Percentiles rank a stretch among this genome's conserved stretches.
Conservation (phyloP, 2,329 filamentous ascomycete genomes). For the Escovopsis weberi region DNA sequence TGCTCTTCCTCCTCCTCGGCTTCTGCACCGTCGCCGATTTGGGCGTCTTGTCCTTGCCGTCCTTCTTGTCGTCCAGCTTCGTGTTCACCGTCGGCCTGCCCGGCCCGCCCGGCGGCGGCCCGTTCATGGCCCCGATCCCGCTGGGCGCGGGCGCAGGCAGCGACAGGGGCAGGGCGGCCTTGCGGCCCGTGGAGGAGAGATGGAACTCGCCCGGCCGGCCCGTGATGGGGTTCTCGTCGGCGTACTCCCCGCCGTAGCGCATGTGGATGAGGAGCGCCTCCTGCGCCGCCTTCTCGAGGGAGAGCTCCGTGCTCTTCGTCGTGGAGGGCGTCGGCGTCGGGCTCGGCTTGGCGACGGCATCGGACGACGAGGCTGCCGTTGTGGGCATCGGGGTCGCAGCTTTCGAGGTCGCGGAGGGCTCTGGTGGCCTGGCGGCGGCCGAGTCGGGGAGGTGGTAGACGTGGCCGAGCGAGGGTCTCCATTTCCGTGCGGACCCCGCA, state of each 20-base stretch:
- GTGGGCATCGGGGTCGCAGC: constrained; percentile 21
- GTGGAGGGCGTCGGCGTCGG: constrained; percentile 5
- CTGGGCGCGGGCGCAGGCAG: constrained; percentile 10
- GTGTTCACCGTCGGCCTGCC: constrained; percentile 21
- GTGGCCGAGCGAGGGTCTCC: constrained; percentile 40
- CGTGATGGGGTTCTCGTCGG: constrained; percentile 55
- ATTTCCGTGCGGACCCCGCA: constrained; percentile 35
- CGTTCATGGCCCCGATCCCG: constrained; percentile 20
- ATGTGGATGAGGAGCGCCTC: constrained; percentile 44
- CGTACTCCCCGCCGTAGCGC: constrained; percentile 47
- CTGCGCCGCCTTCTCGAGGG: constrained; percentile 35
- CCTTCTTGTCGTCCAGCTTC: constrained; percentile 31
- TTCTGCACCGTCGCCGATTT: constrained; percentile 27
- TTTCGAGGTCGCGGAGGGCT: constrained; percentile 8
- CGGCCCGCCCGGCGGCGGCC: background rate
- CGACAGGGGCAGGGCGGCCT: constrained; percentile 21
- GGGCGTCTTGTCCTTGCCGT: constrained; percentile 31
- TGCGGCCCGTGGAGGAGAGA: constrained; percentile 45
- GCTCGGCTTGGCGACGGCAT: constrained; percentile 15
- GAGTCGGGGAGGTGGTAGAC: constrained; percentile 29
- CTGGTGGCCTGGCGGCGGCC: constrained; percentile 16
- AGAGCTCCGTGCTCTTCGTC: constrained; percentile 24
- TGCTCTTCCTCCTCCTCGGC: constrained; percentile 34
- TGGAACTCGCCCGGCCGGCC: constrained; percentile 52
- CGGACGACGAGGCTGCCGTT: constrained; percentile 29